phyloP scores from a whole-genome alignment of 2,329 filamentous ascomycete genomes.

The Cytospora piceae region DNA sequence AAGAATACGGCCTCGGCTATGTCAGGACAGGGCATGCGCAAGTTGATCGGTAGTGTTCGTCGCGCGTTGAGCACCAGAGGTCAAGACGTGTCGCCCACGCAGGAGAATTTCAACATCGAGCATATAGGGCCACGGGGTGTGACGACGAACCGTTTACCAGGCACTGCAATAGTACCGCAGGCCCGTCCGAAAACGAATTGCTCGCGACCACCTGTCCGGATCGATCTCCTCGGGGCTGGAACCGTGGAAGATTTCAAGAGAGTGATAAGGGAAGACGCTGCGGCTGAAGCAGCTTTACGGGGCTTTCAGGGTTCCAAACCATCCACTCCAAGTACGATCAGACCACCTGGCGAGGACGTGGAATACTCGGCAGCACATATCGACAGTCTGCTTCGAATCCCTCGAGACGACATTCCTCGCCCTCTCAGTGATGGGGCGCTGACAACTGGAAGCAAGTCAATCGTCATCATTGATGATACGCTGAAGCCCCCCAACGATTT shows the following conservation, averaged over 20 bases:
- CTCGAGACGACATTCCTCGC: constrained; percentile 41
- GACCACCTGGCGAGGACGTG: constrained; percentile 36
- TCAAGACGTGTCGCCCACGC: constrained; percentile 48
- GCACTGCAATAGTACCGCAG: constrained; percentile 64
- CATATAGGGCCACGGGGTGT: constrained; percentile 56
- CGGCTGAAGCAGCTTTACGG: constrained; percentile 44
- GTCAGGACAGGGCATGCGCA: constrained; percentile 79
- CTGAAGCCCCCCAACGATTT: constrained; percentile 47
- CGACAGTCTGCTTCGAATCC: constrained; percentile 47
- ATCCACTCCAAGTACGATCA: constrained; percentile 33
- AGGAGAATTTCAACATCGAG: constrained; percentile 53
- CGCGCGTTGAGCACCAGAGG: constrained; percentile 72
- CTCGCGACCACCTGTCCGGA: constrained; percentile 61
- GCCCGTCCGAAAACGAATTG: constrained; percentile 49
- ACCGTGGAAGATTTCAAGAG: constrained; percentile 79
- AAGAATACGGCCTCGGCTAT: constrained; percentile 60
- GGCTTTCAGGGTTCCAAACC: constrained; percentile 35
- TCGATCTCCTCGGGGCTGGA: constrained; percentile 81
- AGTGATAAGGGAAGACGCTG: constrained; percentile 69
- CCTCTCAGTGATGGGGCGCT: constrained; percentile 61
- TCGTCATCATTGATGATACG: constrained; percentile 81
- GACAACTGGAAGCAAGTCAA: constrained; percentile 84
- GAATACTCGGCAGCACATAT: constrained; percentile 51
- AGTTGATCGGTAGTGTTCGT: constrained; percentile 82
- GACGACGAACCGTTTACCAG: constrained; percentile 62